Conservation (phyloP, 1,139 yeast genomes). For the Magnusiomyces tetraspermus region DNA sequence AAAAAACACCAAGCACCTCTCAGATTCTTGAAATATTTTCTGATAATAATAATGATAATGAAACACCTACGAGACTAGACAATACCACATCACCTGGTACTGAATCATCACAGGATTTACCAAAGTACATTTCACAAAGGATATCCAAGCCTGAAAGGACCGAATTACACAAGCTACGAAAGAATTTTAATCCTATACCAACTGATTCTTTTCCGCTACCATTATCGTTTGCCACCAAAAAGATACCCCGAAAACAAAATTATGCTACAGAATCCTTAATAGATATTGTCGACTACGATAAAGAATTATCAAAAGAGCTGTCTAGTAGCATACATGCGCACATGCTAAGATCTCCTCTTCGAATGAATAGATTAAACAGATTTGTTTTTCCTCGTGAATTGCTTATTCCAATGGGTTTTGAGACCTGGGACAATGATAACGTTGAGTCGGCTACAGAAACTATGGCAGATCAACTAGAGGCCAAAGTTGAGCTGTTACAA, state of each 20-base stretch:
- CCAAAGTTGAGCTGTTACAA: background rate
- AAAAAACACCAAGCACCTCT: constrained; percentile 3
- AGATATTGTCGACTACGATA: background rate
- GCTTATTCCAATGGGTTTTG: constrained; percentile 24
- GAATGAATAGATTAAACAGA: constrained; percentile 24
- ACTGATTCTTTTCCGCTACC: background rate
- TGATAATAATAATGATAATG: background rate
- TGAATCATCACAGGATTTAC: background rate
- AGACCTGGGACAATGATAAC: background rate
- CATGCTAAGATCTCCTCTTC: constrained; percentile 25
- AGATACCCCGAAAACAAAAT: background rate
- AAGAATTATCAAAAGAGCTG: constrained; percentile 9
- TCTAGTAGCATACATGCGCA: constrained; percentile 24
- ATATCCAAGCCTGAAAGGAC: background rate
- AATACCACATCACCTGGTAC: background rate
- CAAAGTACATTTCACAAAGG: background rate
- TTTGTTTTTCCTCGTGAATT: constrained; percentile 24
- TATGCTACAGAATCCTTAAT: background rate
- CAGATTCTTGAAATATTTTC: background rate
- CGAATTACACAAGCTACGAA: background rate
- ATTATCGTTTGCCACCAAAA: background rate
- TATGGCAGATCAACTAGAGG: too few relatives aligned
- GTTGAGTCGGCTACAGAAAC: background rate
- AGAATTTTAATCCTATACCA: background rate
- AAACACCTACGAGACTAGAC: background rate